These are phyloP conservation scores for Schoenoplectus tabernaemontani DNA, from an alignment of 202 grass and related monocot species.

Conservation along the genomic window DNA sequence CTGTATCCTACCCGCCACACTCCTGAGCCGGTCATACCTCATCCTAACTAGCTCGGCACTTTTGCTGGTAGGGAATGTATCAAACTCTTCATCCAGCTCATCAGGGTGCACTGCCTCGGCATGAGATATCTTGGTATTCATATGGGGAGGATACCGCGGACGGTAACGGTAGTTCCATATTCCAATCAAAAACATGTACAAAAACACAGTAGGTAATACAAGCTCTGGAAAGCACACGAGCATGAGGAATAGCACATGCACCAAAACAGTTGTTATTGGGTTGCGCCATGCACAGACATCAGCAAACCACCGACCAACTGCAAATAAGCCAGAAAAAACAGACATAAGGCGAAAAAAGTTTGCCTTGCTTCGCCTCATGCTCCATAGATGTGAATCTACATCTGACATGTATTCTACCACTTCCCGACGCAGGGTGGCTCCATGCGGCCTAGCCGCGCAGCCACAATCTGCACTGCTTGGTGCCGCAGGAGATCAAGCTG, in stretches of 20 bases:
- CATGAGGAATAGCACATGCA: conserved; percentile 89
- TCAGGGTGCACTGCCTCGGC: conserved; percentile 72
- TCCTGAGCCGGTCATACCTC: conserved; percentile 92
- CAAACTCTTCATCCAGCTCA: conserved; percentile 91
- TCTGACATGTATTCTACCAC: conserved; percentile 98
- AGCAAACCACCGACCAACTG: conserved; percentile 69
- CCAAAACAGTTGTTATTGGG: conserved; percentile 82
- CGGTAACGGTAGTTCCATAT: conserved; percentile 90
- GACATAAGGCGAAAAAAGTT: conserved; percentile 93
- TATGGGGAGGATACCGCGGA: conserved; percentile 80
- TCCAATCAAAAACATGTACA: conserved; percentile 96
- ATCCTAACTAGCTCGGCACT: conserved; percentile 50
- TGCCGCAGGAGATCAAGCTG: conserved; percentile 75
- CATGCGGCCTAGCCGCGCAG: conserved; percentile 80
- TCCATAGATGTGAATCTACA: conserved; percentile 86
- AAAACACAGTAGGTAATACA: conserved; percentile 65
- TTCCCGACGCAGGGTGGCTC: conserved; percentile 92
- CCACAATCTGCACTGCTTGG: conserved; percentile 86
- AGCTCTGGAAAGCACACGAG: conserved; percentile 92
- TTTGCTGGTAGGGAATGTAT: conserved; percentile 63
- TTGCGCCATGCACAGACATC: conserved; percentile 80
- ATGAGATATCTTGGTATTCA: conserved; percentile 96
- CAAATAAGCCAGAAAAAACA: conserved; percentile 68
- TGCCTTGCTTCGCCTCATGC: conserved; percentile 95
- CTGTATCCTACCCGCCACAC: conserved; percentile 81